phyloP scores from a whole-genome alignment of 768 basidiomycete genomes.

The Termitomyces sp. region DNA sequence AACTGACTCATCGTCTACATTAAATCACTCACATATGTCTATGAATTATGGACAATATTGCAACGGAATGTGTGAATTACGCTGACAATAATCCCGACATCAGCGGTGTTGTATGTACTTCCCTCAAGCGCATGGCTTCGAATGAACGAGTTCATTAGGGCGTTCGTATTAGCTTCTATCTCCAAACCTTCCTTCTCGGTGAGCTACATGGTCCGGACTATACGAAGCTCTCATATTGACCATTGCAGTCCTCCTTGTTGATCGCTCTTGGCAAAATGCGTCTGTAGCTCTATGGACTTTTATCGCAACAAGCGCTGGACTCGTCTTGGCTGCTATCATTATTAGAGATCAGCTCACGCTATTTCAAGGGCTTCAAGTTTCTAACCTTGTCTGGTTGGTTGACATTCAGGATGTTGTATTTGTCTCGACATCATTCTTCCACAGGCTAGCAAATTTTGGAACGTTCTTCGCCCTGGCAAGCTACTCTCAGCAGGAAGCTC shows the following conservation, averaged over 20 bases:
- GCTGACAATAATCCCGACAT: constrained; percentile 26
- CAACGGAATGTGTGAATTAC: constrained; percentile 8
- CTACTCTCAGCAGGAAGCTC: constrained; percentile 33
- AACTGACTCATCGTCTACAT: neutral
- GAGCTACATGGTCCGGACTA: neutral
- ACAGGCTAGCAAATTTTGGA: constrained; percentile 37
- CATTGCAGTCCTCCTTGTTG: constrained; percentile 29
- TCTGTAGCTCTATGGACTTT: constrained; percentile 37
- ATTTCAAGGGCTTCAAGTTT: constrained; percentile 34
- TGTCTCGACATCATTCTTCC: neutral
- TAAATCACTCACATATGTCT: neutral
- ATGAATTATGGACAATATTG: constrained; percentile 3
- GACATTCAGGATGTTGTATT: neutral
- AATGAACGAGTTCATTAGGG: constrained; percentile 15
- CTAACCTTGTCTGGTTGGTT: constrained; percentile 33
- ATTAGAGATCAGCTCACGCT: constrained; percentile 27
- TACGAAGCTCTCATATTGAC: neutral
- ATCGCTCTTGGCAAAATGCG: constrained; percentile 34
- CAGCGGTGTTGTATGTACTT: constrained; percentile 22
- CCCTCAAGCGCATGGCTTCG: neutral
- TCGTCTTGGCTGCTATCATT: constrained; percentile 31
- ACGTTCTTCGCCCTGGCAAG: constrained; percentile 33
- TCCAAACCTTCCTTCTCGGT: constrained; percentile 21
- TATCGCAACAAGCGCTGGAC: constrained; percentile 32
- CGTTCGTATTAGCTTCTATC: constrained; percentile 28